Base-by-base conservation (phyloP, 257 asterid genomes). In the Echites panduratus region DNA sequence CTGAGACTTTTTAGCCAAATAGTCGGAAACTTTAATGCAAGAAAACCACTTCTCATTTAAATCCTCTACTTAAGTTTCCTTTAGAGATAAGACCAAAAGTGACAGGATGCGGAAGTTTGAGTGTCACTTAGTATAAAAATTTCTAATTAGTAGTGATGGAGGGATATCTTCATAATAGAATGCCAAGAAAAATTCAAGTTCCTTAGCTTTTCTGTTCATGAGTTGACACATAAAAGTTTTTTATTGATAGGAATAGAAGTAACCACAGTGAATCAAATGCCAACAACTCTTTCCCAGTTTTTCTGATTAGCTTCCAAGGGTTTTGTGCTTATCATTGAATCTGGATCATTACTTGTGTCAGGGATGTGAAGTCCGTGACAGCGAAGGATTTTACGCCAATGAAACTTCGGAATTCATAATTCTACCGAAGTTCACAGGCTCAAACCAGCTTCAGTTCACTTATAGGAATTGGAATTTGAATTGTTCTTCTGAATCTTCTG, bases 361-460 rank as follows among this genome's bases (percentile, higher is more conserved):
- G 98, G 85, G 80, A 85, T 86, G 86, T 76, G 84, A 84, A 79
- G 78, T 78, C 69, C 86, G 75, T 75, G 82, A 83, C 67, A 70
- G 73, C 74, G 86, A 79, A 76, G 82, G 85, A 74, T 68, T 82
- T 72, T 77, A 77, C 79, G 70, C 78, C 40, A 73, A 70, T n/a
- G 81, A 75, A 82, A 68, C 74, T 73, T 77, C 86, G 20, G 82
- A 70, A 70, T 49, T 71, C 50, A 62, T 59, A 72, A 72, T 38
- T 65, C 77, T 63, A 47, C 84, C 45, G 68, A 82, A 79, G 74
- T 81, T 63, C 75, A 76, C 75, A 9, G 76, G 77, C 45, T 78
- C 86, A 71, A 80, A 72, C 27, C 75, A 58, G 64, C 68, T 77
- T 50, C 76, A 72, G 78, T 58, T 76, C 70, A 76, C 79, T 68